A percentile compares a stretch with the other conserved stretches of the same genome.
Evolutionary conservation across 108 stramenopile species (phyloP).

Genomic region (Cyclotella baltica): DNA sequence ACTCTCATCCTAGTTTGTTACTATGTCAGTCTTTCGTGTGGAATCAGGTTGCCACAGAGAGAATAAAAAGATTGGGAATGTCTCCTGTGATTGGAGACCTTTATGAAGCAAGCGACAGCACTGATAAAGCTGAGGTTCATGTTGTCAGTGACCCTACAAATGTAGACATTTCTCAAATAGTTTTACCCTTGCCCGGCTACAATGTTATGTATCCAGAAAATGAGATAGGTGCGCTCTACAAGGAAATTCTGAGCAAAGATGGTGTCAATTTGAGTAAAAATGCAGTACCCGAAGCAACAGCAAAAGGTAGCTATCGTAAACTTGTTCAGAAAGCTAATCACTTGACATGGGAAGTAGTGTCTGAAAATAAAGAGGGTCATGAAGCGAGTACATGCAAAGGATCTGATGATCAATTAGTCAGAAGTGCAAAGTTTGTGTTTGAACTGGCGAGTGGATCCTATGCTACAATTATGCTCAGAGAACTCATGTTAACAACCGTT

Average conservation of each 20-base stretch:
- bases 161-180: constrained; percentile 61
- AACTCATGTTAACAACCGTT: constrained; percentile 82
- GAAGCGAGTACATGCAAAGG: background rate
- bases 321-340: constrained; percentile 55
- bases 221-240: constrained; percentile 67
- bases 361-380: no score
- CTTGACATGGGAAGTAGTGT: constrained; percentile 48
- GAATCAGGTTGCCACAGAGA: constrained; percentile 51
- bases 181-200: constrained; percentile 82
- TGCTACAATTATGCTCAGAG: constrained; percentile 84
- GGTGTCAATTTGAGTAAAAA: constrained; percentile 62
- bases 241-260: constrained; percentile 59
- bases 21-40: constrained; percentile 22
- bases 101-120: constrained; percentile 45
- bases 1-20: constrained; percentile 6
- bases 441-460: constrained; percentile 81
- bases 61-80: constrained; percentile 60
- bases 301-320: constrained; percentile 81
- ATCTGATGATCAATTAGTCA: constrained; percentile 26
- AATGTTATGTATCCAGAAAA: constrained; percentile 72
- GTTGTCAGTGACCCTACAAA: constrained; percentile 32
- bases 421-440: constrained; percentile 56
- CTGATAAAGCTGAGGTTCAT: constrained; percentile 25
- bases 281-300: constrained; percentile 62
- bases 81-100: constrained; percentile 71